Base-by-base conservation (phyloP, 2,329 filamentous ascomycete genomes). In the Penicillium sp. region DNA sequence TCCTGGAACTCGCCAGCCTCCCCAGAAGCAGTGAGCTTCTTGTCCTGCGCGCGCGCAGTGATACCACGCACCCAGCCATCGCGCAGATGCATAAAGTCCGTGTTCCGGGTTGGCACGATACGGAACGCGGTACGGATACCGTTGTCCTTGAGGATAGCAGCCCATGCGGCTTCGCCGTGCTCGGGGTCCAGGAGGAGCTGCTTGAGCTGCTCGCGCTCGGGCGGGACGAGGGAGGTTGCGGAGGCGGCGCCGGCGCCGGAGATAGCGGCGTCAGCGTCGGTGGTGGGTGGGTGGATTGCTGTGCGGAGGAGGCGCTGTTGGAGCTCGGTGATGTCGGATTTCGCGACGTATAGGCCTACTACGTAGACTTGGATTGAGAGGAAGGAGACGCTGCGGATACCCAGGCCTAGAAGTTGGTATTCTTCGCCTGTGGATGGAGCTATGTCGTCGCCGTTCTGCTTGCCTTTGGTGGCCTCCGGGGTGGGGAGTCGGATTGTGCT, bases 291-390 rank as follows among this genome's bases (percentile, higher is more conserved):
- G 30, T 73, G 68, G 16, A 76, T 68, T 64, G 95, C 84, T 58
- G 85, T 85, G 68, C 86, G 86, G 57, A 95, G 83, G 29, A 97
- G 81, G 41, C 85, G 83, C 61, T 83, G 80, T 74, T 97, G 93
- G 38, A 99, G 79, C n/a, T 82, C 80, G 4, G 87, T 85, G 55
- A 99, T 85, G 67, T 96, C 91, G 35, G 86, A 79, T 0, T 88
- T 93, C 26, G 91, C 90, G 26, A 97, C 82, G 76, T 99, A 99
- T 65, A 95, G 84, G 14, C 93, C 94, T 0, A 96, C 89, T 16
- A 97, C 89, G 76, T 99, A 99, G 49, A 99, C 94, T 71, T 96
- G 87, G 41, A 99, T 91, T 45, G 84, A 79, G 41, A 97, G 77
- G 72, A 97, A 96, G 23, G 89, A 95, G 30, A 99, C 94, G 1